Evolutionary conservation across 257 asterid species (phyloP).

Genomic region (Forsythia suspensa): DNA sequence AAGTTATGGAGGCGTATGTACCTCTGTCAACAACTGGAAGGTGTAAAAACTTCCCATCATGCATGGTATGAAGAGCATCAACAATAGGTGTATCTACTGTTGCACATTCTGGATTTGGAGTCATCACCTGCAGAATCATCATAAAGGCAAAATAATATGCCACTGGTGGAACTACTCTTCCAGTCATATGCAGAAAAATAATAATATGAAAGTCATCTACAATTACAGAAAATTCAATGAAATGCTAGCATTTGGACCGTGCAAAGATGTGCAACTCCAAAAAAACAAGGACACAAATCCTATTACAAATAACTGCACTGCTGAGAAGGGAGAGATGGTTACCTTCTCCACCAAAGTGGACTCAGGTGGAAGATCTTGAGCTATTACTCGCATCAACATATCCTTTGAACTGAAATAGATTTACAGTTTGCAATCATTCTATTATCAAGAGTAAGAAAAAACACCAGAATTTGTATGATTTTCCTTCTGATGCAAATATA

Average conservation of each 20-base stretch:
- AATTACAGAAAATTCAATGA: not conserved
- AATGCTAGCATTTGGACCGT: not conserved
- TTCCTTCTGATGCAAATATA: conserved; percentile 10
- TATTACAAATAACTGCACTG: not conserved
- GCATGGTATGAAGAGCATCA: conserved; percentile 98
- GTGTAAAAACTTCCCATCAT: conserved; percentile 88
- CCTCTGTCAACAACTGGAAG: conserved; percentile 92
- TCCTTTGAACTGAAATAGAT: conserved; percentile 71
- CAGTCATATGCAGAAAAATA: conserved; percentile 1
- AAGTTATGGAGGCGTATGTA: conserved; percentile 16
- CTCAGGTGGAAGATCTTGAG: conserved; percentile 77
- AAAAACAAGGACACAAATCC: not conserved
- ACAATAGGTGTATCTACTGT: conserved; percentile 85
- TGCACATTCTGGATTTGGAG: conserved; percentile 95
- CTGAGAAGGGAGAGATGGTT: conserved; percentile 12
- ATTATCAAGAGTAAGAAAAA: not conserved
- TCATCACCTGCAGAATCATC: conserved; percentile 69
- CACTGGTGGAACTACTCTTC: not conserved
- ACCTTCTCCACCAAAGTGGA: conserved; percentile 90
- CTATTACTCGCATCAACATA: conserved; percentile 89
- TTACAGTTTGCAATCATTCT: not conserved
- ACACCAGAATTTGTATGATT: not conserved
- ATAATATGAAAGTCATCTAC: not conserved
- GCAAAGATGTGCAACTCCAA: not conserved
- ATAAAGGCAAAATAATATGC: conserved; percentile 9